Evolutionary conservation across 768 basidiomycete species (phyloP).

Genomic region (Trametes coccinea): DNA sequence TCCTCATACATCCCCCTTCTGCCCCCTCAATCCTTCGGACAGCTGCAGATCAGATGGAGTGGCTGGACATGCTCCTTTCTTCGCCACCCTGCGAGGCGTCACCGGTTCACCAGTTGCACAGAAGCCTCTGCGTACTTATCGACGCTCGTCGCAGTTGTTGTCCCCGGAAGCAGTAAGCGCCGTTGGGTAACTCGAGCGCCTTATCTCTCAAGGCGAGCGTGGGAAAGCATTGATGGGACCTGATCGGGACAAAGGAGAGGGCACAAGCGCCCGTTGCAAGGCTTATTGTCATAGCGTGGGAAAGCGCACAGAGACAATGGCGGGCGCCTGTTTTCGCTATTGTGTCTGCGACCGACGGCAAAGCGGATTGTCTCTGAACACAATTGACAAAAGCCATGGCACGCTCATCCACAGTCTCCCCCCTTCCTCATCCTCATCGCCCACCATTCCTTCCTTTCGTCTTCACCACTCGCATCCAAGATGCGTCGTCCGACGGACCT

Average conservation of each 20-base stretch:
- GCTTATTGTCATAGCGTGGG: constrained; percentile 22
- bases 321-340: constrained; percentile 20
- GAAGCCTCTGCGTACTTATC: too few relatives aligned
- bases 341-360: constrained; percentile 3
- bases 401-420: background rate
- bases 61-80: too few relatives aligned
- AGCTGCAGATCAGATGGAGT: too few relatives aligned
- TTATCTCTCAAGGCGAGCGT: too few relatives aligned
- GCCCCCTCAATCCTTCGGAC: too few relatives aligned
- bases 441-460: constrained; percentile 21
- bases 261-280: constrained; percentile 4
- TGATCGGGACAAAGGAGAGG: constrained; percentile 14
- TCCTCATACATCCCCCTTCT: too few relatives aligned
- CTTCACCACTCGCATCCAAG: constrained; percentile 17
- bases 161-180: too few relatives aligned
- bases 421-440: constrained; percentile 16
- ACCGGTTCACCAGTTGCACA: too few relatives aligned
- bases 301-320: constrained; percentile 12
- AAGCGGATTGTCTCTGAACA: constrained; percentile 23
- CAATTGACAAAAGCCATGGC: constrained; percentile 36
- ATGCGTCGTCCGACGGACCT: constrained; percentile 30
- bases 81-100: too few relatives aligned
- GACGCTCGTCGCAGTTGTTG: too few relatives aligned
- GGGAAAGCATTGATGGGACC: constrained; percentile 2
- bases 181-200: too few relatives aligned